Evolutionary conservation across 1,284 basidiomycete species (phyloP).

Genomic region (Thecaphora thlaspeos): DNA sequence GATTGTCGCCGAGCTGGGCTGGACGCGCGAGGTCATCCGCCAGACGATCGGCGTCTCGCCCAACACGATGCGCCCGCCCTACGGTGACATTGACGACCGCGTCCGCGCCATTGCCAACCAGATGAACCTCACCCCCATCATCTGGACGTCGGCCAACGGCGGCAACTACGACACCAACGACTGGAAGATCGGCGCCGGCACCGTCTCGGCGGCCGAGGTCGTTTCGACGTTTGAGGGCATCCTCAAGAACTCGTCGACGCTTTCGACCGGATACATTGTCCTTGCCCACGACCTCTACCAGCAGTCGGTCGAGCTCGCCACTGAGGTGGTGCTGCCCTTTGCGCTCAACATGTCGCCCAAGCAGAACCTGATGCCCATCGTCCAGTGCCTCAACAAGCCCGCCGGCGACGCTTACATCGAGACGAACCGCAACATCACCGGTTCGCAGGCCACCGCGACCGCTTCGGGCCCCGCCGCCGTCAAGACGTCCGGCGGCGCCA

Average conservation of each 20-base stretch:
- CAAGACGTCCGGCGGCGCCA: slow-evolving; percentile 23
- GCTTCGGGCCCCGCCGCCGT: neutral
- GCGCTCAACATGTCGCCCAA: slow-evolving; percentile 61
- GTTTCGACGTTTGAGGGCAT: slow-evolving; percentile 44
- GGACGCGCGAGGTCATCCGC: slow-evolving; percentile 62
- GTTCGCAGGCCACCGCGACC: slow-evolving; percentile 22
- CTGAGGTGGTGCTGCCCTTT: slow-evolving; percentile 46
- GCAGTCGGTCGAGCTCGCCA: slow-evolving; percentile 53
- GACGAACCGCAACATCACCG: slow-evolving; percentile 44
- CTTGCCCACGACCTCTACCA: slow-evolving; percentile 61
- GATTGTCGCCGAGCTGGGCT: slow-evolving; percentile 64
- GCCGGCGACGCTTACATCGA: slow-evolving; percentile 45
- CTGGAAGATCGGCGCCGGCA: slow-evolving; percentile 50
- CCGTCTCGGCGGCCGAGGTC: slow-evolving; percentile 38
- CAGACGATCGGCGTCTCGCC: slow-evolving; percentile 62
- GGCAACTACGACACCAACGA: slow-evolving; percentile 50
- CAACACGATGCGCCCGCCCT: slow-evolving; percentile 61
- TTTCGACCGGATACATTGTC: slow-evolving; percentile 85
- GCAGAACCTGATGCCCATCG: slow-evolving; percentile 64
- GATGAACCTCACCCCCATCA: slow-evolving; percentile 53
- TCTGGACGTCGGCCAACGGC: slow-evolving; percentile 50
- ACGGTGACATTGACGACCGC: slow-evolving; percentile 63
- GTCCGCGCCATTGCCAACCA: slow-evolving; percentile 58
- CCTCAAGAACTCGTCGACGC: slow-evolving; percentile 35
- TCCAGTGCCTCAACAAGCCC: slow-evolving; percentile 41